Evolutionary conservation across 176 grass and related monocot genomes (phyloP), one percentile per base, ranked within the genome.

Genomic region (Stipa capillata): DNA sequence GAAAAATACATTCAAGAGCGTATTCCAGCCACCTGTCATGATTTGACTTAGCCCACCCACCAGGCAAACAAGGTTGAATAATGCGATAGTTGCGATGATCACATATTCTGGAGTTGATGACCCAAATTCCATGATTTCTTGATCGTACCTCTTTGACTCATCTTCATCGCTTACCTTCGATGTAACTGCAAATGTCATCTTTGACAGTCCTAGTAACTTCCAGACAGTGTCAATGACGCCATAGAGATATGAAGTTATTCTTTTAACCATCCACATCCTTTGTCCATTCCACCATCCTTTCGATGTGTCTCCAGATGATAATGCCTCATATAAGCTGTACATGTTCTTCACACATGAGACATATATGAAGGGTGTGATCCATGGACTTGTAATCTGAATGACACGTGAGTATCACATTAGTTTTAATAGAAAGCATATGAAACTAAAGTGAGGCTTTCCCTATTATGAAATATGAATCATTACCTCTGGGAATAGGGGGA

Each of bases 111-210:
- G 49, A 36, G 87, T 78, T 3, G 76, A 79, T 0, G 75, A 40
- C 7, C 90, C 91, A 25, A 97, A 92, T 72, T 94, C 91, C 67
- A 97, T 90, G n/a, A 86, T 70, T 81, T 97, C 94, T 72, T 80
- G 78, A 60, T 94, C 72, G 14, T 92, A 97, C 74, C 94, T 85
- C 49, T 89, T 90, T 12, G 69, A 74, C 23, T 69, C 79, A 35
- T 92, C 89, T 21, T 69, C 49, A 21, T 81, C 76, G 11, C 76
- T 87, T 33, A 89, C 84, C 81, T 95, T 92, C 23, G 87, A n/a
- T 18, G 91, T 70, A 68, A 97, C 74, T 0, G 13, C 51, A 65
- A 97, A 94, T 31, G 54, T 56, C 82, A 91, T 72, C 17, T 87
- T 85, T 1, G 78, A 81, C 12, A 92, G 51, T 73, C 87, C 87